Percentiles rank a stretch among this genome's conserved stretches.
phyloP scores from a whole-genome alignment of 164 flowering plant species.

The Berberis vulgaris region DNA sequence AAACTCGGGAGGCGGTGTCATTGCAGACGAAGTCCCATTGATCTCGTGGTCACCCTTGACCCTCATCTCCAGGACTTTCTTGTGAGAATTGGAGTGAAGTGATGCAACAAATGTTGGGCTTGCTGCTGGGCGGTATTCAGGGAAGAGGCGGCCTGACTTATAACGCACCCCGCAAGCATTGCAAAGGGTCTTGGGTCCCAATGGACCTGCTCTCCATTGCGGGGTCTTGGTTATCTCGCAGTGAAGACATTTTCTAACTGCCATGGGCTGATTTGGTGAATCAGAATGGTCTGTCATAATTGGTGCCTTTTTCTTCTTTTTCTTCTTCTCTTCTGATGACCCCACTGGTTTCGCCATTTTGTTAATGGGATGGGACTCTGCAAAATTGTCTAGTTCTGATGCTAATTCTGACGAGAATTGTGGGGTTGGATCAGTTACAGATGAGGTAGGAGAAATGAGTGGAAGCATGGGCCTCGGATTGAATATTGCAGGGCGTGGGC shows the following conservation, averaged over 20 bases:
- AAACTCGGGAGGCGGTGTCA: too few species aligned
- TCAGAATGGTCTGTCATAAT: too few species aligned
- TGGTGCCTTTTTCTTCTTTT: too few species aligned
- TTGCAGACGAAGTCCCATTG: too few species aligned
- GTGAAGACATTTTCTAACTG: conserved; percentile 66
- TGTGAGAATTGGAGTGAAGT: conserved; percentile 82
- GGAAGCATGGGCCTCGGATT: conserved; percentile 45
- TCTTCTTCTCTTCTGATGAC: too few species aligned
- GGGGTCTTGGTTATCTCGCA: conserved; percentile 94
- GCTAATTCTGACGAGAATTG: conserved; percentile 12
- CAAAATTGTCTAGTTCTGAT: conserved; percentile 39
- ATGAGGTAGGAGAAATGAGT: conserved; percentile 39
- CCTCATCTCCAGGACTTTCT: conserved; percentile 90
- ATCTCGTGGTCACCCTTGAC: conserved; percentile 12
- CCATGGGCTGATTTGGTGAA: too few species aligned
- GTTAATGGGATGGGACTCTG: conserved; percentile 34
- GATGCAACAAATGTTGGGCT: conserved; percentile 26
- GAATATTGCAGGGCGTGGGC: conserved; percentile 73
- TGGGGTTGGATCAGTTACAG: conserved; percentile 14
- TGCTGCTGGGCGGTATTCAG: too few species aligned
- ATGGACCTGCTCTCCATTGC: conserved; percentile 93
- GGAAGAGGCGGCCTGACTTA: too few species aligned
- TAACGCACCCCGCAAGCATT: too few species aligned
- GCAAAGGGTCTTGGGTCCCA: conserved; percentile 57
- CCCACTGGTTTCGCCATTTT: neutral